Percentiles rank a stretch among this genome's conserved stretches.
Evolutionary conservation across 2,329 filamentous ascomycete species (phyloP).

Genomic region (Rutstroemia sydowiana): DNA sequence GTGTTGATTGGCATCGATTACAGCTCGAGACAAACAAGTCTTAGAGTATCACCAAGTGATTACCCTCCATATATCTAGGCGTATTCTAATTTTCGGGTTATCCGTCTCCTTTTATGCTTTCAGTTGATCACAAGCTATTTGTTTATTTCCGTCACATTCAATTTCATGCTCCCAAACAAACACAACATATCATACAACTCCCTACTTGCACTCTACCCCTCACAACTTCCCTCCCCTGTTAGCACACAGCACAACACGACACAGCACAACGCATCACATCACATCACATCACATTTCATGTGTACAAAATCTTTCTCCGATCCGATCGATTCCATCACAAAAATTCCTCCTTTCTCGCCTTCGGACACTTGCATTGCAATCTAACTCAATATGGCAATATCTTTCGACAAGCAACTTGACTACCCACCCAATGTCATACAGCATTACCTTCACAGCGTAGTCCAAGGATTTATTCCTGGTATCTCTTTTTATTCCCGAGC

Average conservation of each 20-base stretch:
- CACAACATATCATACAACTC: neutral
- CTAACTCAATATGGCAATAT: neutral
- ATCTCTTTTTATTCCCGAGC: too few relatives aligned
- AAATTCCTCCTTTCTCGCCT: constrained; percentile 2
- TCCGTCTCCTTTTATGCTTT: neutral
- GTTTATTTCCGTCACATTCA: neutral
- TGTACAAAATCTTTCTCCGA: constrained; percentile 7
- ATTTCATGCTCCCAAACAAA: neutral
- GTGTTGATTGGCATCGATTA: neutral
- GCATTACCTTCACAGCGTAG: too few relatives aligned
- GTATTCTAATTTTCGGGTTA: neutral
- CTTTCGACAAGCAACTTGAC: too few relatives aligned
- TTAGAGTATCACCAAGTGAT: neutral
- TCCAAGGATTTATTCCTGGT: too few relatives aligned
- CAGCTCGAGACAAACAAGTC: neutral
- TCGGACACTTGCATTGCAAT: neutral
- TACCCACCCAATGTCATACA: constrained; percentile 1
- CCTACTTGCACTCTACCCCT: neutral
- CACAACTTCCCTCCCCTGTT: neutral
- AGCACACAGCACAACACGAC: neutral
- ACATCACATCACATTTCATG: constrained; percentile 1
- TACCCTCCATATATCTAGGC: neutral
- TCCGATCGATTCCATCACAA: constrained; percentile 8
- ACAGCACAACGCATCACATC: too few relatives aligned
- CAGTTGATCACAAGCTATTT: neutral